Base-by-base conservation (phyloP, 345 rosid species). In the Firmiana major region DNA sequence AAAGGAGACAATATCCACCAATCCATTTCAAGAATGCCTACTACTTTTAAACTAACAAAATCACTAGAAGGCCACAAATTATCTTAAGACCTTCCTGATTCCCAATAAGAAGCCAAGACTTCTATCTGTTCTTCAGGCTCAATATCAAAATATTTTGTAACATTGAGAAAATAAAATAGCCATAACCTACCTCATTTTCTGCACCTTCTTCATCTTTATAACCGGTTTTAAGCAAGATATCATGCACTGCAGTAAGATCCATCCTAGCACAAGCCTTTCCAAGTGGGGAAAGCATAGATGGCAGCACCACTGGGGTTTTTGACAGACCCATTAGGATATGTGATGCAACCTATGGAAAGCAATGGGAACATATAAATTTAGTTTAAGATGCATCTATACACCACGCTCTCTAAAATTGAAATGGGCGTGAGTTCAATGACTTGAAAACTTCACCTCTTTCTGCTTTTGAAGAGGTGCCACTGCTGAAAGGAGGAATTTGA, bases 241-340 rank as follows among this genome's bases (percentile, higher is more conserved):
- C 88, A 71, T 82, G 84, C 51, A 85, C 84, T 22, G 84, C 86
- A 54, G 85, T 87, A 51, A 95, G 92, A 83, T 95, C 98, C 97
- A 90, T 91, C 81, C 91, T 88, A 0, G 88, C 86, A 64, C 90
- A 89, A 46, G 92, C 94, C 84, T 89, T 88, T 70, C 94, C 94
- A 73, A 91, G 90, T 0, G 89, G 88, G 3, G 92, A 86, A 76
- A 87, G 84, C 88, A 86, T 79, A n/a, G 89, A 84, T n/a, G 90
- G 92, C 63, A 84, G 79, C 78, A 78, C 84, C 17, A 66, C 88
- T 1, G 89, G 88, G 63, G 86, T 81, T 89, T 81, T 86, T 13
- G 87, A 79, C 75, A 88, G 78, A 42, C 92, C 90, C 92, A 91
- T 88, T 58, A 91, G 85, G 77, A 83, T 81, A 76, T 81, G 89